phyloP scores from a whole-genome alignment of 345 rosid genomes.

The Aethionema arabicum region DNA sequence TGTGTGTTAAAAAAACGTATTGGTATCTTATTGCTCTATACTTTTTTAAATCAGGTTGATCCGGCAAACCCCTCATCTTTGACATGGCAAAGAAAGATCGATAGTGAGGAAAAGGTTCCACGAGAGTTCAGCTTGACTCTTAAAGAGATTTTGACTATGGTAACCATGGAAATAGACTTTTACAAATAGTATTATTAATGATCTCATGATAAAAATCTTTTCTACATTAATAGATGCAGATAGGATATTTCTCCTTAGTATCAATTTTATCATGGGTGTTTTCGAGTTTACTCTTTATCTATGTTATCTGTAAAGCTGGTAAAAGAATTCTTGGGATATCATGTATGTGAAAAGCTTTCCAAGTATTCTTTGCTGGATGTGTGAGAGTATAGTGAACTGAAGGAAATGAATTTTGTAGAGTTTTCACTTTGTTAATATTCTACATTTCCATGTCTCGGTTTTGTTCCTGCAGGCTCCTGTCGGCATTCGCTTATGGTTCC shows the following conservation, averaged over 20 bases:
- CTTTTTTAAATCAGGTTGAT: slow-evolving; percentile 46
- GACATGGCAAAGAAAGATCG: slow-evolving; percentile 66
- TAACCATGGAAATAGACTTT: slow-evolving; percentile 30
- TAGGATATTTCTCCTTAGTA: too few relatives aligned
- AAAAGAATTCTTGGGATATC: not conserved
- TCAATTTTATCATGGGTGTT: too few relatives aligned
- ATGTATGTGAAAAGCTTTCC: not conserved
- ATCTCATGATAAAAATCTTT: too few relatives aligned
- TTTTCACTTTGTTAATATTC: slow-evolving; percentile 1
- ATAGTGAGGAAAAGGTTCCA: slow-evolving; percentile 38
- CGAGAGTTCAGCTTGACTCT: slow-evolving; percentile 44
- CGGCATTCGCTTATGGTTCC: slow-evolving; percentile 69
- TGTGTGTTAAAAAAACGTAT: not conserved
- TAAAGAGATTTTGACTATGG: slow-evolving; percentile 63
- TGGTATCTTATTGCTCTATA: not conserved
- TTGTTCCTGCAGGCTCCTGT: slow-evolving; percentile 70
- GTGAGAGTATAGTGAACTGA: too few relatives aligned
- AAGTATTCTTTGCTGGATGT: too few relatives aligned
- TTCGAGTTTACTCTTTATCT: not conserved
- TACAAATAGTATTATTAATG: not conserved
- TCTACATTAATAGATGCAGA: too few relatives aligned
- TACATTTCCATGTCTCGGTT: slow-evolving; percentile 9
- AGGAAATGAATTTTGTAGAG: not conserved
- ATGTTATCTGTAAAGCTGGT: not conserved
- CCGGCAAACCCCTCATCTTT: slow-evolving; percentile 53